Conservation (phyloP, 2,329 filamentous ascomycete genomes). For the Diaporthe nobilis region DNA sequence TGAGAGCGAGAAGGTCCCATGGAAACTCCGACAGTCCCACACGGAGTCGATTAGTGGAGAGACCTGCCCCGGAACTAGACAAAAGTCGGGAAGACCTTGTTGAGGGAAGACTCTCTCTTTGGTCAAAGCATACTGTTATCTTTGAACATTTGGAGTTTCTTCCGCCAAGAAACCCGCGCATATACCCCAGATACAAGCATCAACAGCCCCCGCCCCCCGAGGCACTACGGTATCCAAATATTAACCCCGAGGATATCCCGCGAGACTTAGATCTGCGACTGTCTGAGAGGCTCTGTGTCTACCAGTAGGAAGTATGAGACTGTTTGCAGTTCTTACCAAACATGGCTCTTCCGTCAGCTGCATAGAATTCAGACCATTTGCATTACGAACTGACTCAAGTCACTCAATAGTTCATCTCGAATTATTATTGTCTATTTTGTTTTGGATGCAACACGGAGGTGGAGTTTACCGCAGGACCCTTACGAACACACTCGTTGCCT, state of each 20-base stretch:
- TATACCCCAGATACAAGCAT: no score
- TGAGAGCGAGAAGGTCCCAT: background rate
- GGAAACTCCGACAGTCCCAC: background rate
- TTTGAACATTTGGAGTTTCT: background rate
- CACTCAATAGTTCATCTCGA: background rate
- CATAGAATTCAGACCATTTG: background rate
- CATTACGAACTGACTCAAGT: background rate
- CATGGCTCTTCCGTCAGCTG: background rate
- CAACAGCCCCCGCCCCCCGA: no score
- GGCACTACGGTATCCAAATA: background rate
- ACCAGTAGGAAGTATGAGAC: background rate
- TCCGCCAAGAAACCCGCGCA: background rate
- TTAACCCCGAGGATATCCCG: background rate
- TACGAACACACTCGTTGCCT: background rate
- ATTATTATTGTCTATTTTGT: fast-evolving
- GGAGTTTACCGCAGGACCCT: fast-evolving
- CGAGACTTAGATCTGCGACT: background rate
- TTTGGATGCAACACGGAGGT: background rate
- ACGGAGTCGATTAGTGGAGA: background rate
- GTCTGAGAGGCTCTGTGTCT: background rate
- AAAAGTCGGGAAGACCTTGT: background rate
- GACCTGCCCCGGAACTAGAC: fast-evolving
- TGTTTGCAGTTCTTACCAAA: background rate
- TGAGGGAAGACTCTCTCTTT: no score
- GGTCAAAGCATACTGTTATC: background rate